Conservation (phyloP, 2,329 filamentous ascomycete genomes). For the Metarhizium anisopliae region DNA sequence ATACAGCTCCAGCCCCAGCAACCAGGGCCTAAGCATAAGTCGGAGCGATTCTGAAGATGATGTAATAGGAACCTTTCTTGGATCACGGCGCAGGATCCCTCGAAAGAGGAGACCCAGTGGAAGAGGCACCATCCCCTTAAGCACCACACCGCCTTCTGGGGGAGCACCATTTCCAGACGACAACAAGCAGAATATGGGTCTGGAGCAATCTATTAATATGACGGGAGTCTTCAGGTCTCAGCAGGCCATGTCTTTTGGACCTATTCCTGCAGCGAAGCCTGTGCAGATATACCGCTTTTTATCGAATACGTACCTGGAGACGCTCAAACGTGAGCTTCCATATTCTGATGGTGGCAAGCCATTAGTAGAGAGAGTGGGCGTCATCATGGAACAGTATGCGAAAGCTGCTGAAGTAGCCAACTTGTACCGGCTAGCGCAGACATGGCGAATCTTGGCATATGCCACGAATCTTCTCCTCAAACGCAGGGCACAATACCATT, state of each 20-base stretch:
- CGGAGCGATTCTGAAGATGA: constrained; percentile 59
- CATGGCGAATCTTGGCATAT: constrained; percentile 53
- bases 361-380: constrained; percentile 36
- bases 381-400: constrained; percentile 48
- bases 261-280: constrained; percentile 42
- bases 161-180: constrained; percentile 20
- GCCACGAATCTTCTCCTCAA: constrained; percentile 44
- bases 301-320: constrained; percentile 46
- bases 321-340: constrained; percentile 40
- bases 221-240: constrained; percentile 50
- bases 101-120: constrained; percentile 34
- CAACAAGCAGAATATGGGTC: constrained; percentile 34
- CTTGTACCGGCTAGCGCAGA: constrained; percentile 53
- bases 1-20: constrained; percentile 39
- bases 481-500: constrained; percentile 48
- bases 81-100: constrained; percentile 30
- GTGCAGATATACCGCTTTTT: constrained; percentile 47
- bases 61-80: constrained; percentile 50
- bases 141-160: constrained; percentile 45
- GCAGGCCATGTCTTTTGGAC: constrained; percentile 55
- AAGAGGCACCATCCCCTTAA: constrained; percentile 35
- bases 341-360: constrained; percentile 23
- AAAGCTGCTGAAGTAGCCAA: constrained; percentile 46
- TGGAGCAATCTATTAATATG: constrained; percentile 50
- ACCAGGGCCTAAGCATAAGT: constrained; percentile 44